These are phyloP conservation scores for Penicillium waksmanii DNA, from an alignment of 495 filamentous ascomycete genomes.

Conservation along the genomic window DNA sequence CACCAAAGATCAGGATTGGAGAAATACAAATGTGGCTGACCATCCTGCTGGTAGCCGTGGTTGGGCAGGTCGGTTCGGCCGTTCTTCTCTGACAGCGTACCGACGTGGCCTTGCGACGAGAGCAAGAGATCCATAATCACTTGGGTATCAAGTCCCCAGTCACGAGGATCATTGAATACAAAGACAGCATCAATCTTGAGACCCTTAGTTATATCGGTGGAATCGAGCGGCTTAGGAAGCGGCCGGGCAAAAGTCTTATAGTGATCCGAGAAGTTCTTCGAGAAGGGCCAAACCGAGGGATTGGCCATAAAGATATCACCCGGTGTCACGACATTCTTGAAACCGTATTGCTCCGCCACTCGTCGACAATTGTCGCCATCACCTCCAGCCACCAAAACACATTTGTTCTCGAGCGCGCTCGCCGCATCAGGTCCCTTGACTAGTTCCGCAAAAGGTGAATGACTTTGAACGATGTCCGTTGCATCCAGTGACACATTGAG, in stretches of 20 bases:
- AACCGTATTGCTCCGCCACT: conserved; percentile 84
- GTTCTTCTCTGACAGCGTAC: conserved; percentile 71
- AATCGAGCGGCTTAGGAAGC: conserved; percentile 47
- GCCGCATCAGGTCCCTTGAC: conserved; percentile 43
- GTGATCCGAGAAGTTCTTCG: conserved; percentile 58
- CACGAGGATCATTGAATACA: conserved; percentile 88
- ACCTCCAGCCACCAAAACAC: conserved; percentile 80
- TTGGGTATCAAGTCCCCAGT: conserved; percentile 90
- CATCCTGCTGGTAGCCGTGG: conserved; percentile 73
- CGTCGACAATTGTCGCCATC: conserved; percentile 72
- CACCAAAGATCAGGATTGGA: conserved; percentile 89
- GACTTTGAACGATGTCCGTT: conserved; percentile 77
- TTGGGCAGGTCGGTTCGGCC: conserved; percentile 61
- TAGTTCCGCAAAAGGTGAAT: conserved; percentile 75
- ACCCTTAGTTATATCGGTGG: conserved; percentile 43
- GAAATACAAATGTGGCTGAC: conserved; percentile 82
- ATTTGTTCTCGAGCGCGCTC: conserved; percentile 63
- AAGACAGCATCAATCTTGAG: conserved; percentile 84
- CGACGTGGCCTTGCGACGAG: conserved; percentile 71
- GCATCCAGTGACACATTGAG: conserved; percentile 62
- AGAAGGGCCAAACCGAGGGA: conserved; percentile 81
- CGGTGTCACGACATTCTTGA: conserved; percentile 80
- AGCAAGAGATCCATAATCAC: conserved; percentile 80
- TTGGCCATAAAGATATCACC: conserved; percentile 78
- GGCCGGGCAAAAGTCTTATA: conserved; percentile 67